These are phyloP conservation scores for Daldinia eschscholtzii DNA, from an alignment of 2,329 filamentous ascomycete genomes.

Conservation along the genomic window DNA sequence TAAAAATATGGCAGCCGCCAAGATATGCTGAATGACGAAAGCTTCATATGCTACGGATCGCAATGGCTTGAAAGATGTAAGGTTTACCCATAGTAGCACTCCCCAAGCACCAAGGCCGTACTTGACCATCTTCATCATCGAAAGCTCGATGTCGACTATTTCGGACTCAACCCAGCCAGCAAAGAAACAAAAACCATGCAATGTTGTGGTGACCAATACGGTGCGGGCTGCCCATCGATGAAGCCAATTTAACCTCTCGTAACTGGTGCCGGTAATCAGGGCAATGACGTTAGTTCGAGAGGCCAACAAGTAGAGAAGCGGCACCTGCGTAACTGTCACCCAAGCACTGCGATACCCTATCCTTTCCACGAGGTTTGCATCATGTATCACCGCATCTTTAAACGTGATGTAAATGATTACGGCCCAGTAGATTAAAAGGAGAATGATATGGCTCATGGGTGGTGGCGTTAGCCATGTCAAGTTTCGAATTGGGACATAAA, in stretches of 20 bases:
- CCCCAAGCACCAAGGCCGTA: conserved; percentile 77
- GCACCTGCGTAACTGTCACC: conserved; percentile 74
- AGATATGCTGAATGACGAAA: conserved; percentile 76
- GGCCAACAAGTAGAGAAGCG: conserved; percentile 72
- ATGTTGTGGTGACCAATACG: conserved; percentile 74
- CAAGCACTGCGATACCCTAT: conserved; percentile 77
- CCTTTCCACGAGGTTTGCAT: conserved; percentile 72
- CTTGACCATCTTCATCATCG: conserved; percentile 73
- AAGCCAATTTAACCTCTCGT: conserved; percentile 79
- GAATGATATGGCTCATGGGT: conserved; percentile 66
- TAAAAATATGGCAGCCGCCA: conserved; percentile 71
- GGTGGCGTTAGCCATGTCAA: conserved; percentile 70
- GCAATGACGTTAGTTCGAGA: conserved; percentile 72
- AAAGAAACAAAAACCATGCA: conserved; percentile 79
- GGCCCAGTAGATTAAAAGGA: conserved; percentile 69
- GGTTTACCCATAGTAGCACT: conserved; percentile 73
- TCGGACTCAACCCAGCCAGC: conserved; percentile 71
- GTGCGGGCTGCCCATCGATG: conserved; percentile 79
- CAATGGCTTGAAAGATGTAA: conserved; percentile 73
- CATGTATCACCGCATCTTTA: conserved; percentile 61
- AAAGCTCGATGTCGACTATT: conserved; percentile 69
- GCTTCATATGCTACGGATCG: conserved; percentile 76
- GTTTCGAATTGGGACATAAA: conserved; percentile 61
- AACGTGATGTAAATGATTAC: conserved; percentile 70
- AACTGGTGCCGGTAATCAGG: conserved; percentile 70